Evolutionary conservation across 768 basidiomycete species (phyloP), one percentile per base, ranked within the genome.

Genomic region (Naganishia vishniacii): DNA sequence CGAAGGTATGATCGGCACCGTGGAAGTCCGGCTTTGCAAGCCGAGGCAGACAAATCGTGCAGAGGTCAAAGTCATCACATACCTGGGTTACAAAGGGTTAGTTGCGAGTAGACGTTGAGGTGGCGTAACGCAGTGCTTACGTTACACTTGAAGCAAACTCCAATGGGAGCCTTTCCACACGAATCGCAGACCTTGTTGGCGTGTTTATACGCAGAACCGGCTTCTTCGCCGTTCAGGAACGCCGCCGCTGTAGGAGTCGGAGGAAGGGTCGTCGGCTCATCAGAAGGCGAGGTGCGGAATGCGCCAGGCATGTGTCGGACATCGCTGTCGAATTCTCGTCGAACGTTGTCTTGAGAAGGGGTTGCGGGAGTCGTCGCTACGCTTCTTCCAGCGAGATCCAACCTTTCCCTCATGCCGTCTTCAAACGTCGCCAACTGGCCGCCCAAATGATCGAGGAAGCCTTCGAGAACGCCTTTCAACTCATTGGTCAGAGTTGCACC

Each of bases 61-160:
- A 77, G 11, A 77, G 66, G 62, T 77, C 75, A 65, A 72, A 77
- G 65, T 77, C 75, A 20, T 66, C 62, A 66, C 74, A 73, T 45
- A 67, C 53, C 53, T 56, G 26, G n/a, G 62, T 56, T 63, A 5
- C 25, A 25, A 18, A 34, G 31, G 26, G 28, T 62, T 20, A 68
- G 56, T 53, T 18, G 9, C 61, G 51, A 9, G 18, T 40, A 20
- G 16, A 28, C 31, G 28, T 25, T 16, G 28, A 0, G 18, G 9
- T 42, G 25, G 28, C 11, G 9, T 6, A 20, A 9, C 16, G 29
- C 2, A n/a, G 6, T 18, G 67, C 68, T 61, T 48, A 73, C 72
- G 47, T 71, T 70, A 65, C 75, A 77, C 65, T 77, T 75, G 71
- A 72, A 77, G 31, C 74, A 63, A 45, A 77, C 68, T 20, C 69